Percentiles rank a stretch among this genome's conserved stretches.
Evolutionary conservation across 2,329 filamentous ascomycete species (phyloP).

Genomic region (Chaetomium globosum): DNA sequence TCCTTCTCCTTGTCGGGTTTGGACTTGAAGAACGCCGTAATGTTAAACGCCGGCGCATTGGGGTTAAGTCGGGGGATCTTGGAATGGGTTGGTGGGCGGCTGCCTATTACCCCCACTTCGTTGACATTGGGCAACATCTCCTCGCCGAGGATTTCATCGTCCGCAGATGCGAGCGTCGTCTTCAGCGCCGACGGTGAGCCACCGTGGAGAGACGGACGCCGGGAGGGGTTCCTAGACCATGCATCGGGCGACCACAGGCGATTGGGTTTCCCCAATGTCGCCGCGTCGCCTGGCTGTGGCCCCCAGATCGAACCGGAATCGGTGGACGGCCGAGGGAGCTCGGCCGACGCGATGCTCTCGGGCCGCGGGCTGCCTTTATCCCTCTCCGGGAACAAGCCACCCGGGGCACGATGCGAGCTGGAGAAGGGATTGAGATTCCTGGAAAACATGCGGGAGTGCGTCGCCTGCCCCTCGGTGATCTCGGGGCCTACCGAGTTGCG

Average conservation of each 20-base stretch:
- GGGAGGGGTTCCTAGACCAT: constrained; percentile 71
- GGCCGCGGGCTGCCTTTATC: constrained; percentile 66
- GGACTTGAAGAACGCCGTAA: constrained; percentile 65
- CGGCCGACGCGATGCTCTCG: constrained; percentile 67
- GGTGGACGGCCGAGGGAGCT: constrained; percentile 75
- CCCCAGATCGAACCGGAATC: constrained; percentile 78
- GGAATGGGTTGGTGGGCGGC: constrained; percentile 60
- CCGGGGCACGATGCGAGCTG: constrained; percentile 53
- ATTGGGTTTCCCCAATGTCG: constrained; percentile 52
- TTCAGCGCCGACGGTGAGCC: constrained; percentile 66
- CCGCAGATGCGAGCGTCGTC: constrained; percentile 63
- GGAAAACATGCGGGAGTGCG: constrained; percentile 46
- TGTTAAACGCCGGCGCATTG: constrained; percentile 78
- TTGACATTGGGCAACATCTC: constrained; percentile 58
- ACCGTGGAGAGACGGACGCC: constrained; percentile 76
- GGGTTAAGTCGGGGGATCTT: constrained; percentile 67
- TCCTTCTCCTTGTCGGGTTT: constrained; percentile 46
- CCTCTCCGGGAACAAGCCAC: constrained; percentile 55
- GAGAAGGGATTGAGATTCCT: constrained; percentile 52
- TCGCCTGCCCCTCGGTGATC: constrained; percentile 42
- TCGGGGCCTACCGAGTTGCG: constrained; percentile 56
- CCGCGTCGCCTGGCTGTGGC: constrained; percentile 47
- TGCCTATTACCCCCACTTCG: constrained; percentile 75
- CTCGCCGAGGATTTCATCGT: constrained; percentile 66
- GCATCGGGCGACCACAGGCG: constrained; percentile 68